Percentiles rank a stretch among this genome's conserved stretches.
These are phyloP conservation scores for Juglanconis juglandina DNA, from an alignment of 2,329 filamentous ascomycete species.

Conservation along the genomic window DNA sequence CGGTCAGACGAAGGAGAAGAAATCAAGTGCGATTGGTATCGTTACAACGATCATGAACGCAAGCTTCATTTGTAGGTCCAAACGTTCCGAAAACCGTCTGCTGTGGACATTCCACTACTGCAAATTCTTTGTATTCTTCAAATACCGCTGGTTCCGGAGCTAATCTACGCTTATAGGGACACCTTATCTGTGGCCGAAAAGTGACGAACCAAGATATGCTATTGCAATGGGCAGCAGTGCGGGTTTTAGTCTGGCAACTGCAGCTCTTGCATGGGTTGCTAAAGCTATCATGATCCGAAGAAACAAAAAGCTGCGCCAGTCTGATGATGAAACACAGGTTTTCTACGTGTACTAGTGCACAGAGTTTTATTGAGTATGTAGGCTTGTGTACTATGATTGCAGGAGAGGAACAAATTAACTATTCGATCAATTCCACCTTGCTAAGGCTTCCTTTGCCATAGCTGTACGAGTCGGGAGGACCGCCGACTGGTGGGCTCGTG, in stretches of 20 bases:
- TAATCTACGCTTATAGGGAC: background rate
- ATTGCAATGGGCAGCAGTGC: conserved; percentile 10
- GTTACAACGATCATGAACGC: conserved; percentile 12
- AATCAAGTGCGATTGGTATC: conserved; percentile 1
- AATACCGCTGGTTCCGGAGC: background rate
- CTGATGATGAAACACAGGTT: background rate
- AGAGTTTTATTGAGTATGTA: background rate
- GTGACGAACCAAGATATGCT: conserved; percentile 7
- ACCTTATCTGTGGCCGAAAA: conserved; percentile 11
- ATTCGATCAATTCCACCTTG: too few relatives aligned
- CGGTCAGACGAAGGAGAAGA: conserved; percentile 13
- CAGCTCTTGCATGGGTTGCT: background rate
- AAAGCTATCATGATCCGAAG: conserved; percentile 3
- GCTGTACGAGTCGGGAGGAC: too few relatives aligned
- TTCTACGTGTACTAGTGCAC: conserved; percentile 3
- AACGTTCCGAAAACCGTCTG: background rate
- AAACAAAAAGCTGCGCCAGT: conserved; percentile 4
- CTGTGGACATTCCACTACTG: background rate
- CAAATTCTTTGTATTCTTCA: background rate
- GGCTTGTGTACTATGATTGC: background rate
- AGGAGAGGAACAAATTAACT: background rate
- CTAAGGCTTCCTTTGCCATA: too few relatives aligned
- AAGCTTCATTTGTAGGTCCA: conserved; percentile 2
- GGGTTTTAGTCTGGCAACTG: conserved; percentile 10
- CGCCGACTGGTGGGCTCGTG: too few relatives aligned